Conservation (phyloP, 441 rosid genomes). For the Jatropha multifida region DNA sequence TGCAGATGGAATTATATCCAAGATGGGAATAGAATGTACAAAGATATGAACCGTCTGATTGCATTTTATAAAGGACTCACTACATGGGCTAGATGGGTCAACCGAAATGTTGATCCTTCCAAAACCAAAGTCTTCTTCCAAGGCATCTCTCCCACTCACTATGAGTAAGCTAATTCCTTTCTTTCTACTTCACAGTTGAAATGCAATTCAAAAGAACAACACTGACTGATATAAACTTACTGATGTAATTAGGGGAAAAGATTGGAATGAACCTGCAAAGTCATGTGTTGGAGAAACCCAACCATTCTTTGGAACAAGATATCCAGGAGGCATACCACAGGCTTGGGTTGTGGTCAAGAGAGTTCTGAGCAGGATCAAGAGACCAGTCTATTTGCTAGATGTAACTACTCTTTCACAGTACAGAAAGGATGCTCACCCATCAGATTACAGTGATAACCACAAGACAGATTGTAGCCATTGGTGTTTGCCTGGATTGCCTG, state of each 20-base stretch:
- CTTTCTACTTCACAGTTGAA: not conserved
- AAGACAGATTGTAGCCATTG: slow-evolving; percentile 62
- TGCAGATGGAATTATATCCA: slow-evolving; percentile 54
- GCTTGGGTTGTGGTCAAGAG: slow-evolving; percentile 63
- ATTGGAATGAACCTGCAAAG: slow-evolving; percentile 60
- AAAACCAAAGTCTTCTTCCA: slow-evolving; percentile 54
- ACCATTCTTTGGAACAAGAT: slow-evolving; percentile 54
- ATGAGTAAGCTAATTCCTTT: slow-evolving; percentile 31
- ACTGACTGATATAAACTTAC: not conserved
- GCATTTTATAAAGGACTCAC: slow-evolving; percentile 48
- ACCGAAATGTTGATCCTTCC: slow-evolving; percentile 32
- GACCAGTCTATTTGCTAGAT: slow-evolving; percentile 41
- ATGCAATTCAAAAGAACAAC: too few relatives aligned
- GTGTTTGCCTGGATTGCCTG: slow-evolving; percentile 64
- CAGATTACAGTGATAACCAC: slow-evolving; percentile 31
- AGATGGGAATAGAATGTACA: slow-evolving; percentile 28
- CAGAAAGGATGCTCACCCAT: slow-evolving; percentile 57
- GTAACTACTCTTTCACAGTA: slow-evolving; percentile 45
- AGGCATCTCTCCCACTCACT: slow-evolving; percentile 54
- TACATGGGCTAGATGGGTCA: slow-evolving; percentile 64
- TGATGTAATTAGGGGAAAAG: slow-evolving; percentile 44
- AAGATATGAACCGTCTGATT: slow-evolving; percentile 53
- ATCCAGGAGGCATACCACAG: slow-evolving; percentile 68
- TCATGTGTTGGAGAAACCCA: slow-evolving; percentile 59
- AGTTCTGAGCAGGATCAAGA: slow-evolving; percentile 36